A percentile compares a stretch with the other conserved stretches of the same genome.
Evolutionary conservation across 805 yeast genomes (phyloP).

Genomic region (Candida montana): DNA sequence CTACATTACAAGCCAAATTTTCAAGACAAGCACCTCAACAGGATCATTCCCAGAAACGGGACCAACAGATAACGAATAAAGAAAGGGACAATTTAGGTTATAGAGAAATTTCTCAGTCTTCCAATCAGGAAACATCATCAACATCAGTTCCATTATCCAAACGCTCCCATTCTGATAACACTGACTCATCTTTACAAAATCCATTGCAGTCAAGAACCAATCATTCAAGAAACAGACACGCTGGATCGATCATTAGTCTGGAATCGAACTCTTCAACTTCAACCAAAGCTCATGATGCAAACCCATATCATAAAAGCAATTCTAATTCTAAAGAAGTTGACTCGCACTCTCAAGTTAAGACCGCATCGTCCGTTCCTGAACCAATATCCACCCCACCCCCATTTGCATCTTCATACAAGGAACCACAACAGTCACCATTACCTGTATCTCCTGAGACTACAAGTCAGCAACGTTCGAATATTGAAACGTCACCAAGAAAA

Average conservation of each 20-base stretch:
- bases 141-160: not conserved
- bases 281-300: not conserved
- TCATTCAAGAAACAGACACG: conserved; percentile 34
- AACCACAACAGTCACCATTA: not conserved
- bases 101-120: not conserved
- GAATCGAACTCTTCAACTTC: conserved; percentile 2
- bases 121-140: not conserved
- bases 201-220: conserved; percentile 18
- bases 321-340: not conserved
- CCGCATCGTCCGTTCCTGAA: not conserved
- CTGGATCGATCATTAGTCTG: conserved; percentile 20
- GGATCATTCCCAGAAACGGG: not conserved
- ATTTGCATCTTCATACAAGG: not conserved
- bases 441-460: no score
- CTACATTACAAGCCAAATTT: not conserved
- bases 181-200: conserved; percentile 3
- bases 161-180: not conserved
- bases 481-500: not conserved
- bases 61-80: conserved; percentile 4
- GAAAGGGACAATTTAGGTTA: no score
- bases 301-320: not conserved
- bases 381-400: not conserved
- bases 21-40: not conserved
- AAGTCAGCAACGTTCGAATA: conserved; percentile 2
- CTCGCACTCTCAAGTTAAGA: no score